Evolutionary conservation across 768 basidiomycete species (phyloP).

Genomic region (Russula earlei): DNA sequence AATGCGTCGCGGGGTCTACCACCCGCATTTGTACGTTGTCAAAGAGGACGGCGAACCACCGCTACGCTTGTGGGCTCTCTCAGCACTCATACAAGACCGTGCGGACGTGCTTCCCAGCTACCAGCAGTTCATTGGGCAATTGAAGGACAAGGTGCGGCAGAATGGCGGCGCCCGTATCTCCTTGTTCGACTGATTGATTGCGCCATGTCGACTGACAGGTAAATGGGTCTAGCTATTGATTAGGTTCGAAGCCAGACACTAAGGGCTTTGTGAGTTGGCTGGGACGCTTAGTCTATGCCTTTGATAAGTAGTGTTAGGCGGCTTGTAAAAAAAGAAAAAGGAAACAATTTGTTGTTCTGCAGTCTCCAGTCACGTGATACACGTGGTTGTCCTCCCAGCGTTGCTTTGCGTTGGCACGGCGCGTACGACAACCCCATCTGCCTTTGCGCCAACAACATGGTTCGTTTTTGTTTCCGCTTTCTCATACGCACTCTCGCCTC

Average conservation of each 20-base stretch:
- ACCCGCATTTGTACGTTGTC: conserved; percentile 90
- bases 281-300: conserved; percentile 5
- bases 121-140: conserved; percentile 81
- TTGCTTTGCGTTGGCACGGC: no score
- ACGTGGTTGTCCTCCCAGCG: no score
- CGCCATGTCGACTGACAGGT: conserved; percentile 11
- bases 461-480: neutral
- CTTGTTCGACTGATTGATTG: conserved; percentile 2
- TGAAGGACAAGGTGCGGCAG: conserved; percentile 75
- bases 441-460: neutral
- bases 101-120: conserved; percentile 93
- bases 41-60: conserved; percentile 98
- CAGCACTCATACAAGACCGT: conserved; percentile 89
- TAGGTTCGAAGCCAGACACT: neutral
- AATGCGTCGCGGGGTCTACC: conserved; percentile 85
- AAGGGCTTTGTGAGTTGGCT: neutral
- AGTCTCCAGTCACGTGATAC: neutral
- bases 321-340: neutral
- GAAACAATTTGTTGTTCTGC: neutral
- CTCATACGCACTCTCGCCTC: neutral
- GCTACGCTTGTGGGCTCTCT: conserved; percentile 90
- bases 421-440: neutral
- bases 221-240: conserved; percentile 21
- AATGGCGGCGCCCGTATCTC: neutral
- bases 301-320: conserved; percentile 14